Base-by-base conservation (phyloP, 306 rosid species). In the Vigna trinervia region DNA sequence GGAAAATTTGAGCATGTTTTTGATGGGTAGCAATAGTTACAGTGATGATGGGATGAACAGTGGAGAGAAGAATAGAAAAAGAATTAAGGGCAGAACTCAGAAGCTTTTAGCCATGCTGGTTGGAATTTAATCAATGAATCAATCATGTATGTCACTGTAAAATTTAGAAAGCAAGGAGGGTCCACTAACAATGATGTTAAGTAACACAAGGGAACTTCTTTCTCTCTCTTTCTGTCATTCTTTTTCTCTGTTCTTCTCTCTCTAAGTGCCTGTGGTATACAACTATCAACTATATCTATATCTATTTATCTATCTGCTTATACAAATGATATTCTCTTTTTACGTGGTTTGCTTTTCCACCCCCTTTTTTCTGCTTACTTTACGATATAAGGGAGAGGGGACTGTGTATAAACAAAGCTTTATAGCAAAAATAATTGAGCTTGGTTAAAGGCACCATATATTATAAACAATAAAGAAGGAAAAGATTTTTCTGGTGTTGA, bases 121-220 rank as follows among this genome's bases (percentile, higher is more conserved):
- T 89, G 63, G 84, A 81, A 59, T 72, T 83, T 85, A 86, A 91
- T 90, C 86, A 85, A 82, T 84, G 87, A 38, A 74, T 86, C 89
- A 90, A 94, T 91, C 87, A 94, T 88, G 83, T 75, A 90, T 88
- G 83, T 75, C 75, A 86, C 76, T 75, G 94, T 86, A 58, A 85
- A 47, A 79, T 84, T 85, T 78, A 82, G 77, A 85, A 86, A 91
- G 79, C 73, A 66, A 30, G 53, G 73, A 69, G 86, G 86, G 82
- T 38, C 70, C 70, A 64, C 70, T 39, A 1, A 8, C 70, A 38
- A 86, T 87, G 52, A 87, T 64, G 74, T 73, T 79, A 41, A 72
- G 80, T 64, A n/a, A 38, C 70, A 38, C 41, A 9, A 64, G 70
- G 47, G 30, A 32, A 22, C 56, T 72, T 79, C 78, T 78, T 4